A percentile compares a stretch with the other conserved stretches of the same genome.
Evolutionary conservation across 2,329 filamentous ascomycete genomes (phyloP).

Genomic region (Phaeosphaeria sp.): DNA sequence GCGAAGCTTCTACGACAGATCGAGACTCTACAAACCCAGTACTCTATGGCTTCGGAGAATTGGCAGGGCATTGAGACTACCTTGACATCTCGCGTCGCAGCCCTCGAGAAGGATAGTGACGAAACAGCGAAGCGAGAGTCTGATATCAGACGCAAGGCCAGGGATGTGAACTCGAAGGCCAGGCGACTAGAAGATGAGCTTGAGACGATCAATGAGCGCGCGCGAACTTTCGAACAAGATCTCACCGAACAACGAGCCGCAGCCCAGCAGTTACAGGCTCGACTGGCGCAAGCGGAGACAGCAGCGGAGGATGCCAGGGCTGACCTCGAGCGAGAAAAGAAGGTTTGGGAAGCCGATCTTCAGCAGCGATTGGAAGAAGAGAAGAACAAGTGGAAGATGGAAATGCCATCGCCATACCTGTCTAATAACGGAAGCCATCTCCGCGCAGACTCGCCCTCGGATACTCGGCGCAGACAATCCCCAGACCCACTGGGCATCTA

Average conservation of each 20-base stretch:
- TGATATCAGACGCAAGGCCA: conserved; percentile 86
- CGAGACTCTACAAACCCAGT: conserved; percentile 94
- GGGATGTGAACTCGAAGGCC: conserved; percentile 76
- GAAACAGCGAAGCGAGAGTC: conserved; percentile 83
- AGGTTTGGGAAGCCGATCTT: conserved; percentile 63
- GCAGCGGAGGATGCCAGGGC: conserved; percentile 66
- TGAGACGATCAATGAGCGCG: conserved; percentile 70
- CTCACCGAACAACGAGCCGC: conserved; percentile 66
- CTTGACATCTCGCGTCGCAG: conserved; percentile 76
- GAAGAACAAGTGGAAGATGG: conserved; percentile 64
- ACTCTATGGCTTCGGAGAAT: conserved; percentile 91
- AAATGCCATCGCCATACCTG: conserved; percentile 45
- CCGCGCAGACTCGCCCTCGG: conserved; percentile 47
- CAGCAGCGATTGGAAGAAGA: conserved; percentile 70
- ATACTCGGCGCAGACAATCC: conserved; percentile 50
- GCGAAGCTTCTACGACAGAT: conserved; percentile 92
- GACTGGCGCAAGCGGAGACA: conserved; percentile 69
- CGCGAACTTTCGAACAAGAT: conserved; percentile 71
- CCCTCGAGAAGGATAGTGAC: conserved; percentile 88
- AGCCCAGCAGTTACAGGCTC: conserved; percentile 67
- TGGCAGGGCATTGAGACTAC: conserved; percentile 97
- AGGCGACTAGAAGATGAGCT: conserved; percentile 82
- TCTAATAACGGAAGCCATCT: conserved; percentile 34
- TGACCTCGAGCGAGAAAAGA: conserved; percentile 66
- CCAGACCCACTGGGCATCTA: conserved; percentile 45